Conservation (phyloP, 768 basidiomycete genomes). For the Pluteus cervinus region DNA sequence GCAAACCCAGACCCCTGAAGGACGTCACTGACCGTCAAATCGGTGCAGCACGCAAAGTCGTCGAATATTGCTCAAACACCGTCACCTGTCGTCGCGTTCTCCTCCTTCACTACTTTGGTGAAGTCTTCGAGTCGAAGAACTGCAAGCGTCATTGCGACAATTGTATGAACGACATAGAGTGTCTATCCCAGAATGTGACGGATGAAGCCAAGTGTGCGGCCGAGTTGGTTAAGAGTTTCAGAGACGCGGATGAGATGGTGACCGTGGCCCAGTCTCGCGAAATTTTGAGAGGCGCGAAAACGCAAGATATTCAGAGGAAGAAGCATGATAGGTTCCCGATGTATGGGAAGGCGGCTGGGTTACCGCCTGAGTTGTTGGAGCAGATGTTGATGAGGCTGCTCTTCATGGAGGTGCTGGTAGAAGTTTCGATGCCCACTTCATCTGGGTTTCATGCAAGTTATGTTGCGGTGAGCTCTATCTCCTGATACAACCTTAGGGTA, state of each 20-base stretch:
- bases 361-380: slow-evolving; percentile 52
- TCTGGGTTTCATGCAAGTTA: slow-evolving; percentile 49
- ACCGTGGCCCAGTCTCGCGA: slow-evolving; percentile 56
- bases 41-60: slow-evolving; percentile 59
- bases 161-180: slow-evolving; percentile 49
- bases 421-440: slow-evolving; percentile 36
- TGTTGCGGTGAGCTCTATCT: slow-evolving; percentile 34
- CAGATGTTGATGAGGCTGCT: slow-evolving; percentile 56
- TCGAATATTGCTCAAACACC: slow-evolving; percentile 75
- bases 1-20: slow-evolving; percentile 27
- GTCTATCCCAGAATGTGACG: slow-evolving; percentile 55
- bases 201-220: slow-evolving; percentile 49
- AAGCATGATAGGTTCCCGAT: slow-evolving; percentile 39
- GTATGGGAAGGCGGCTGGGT: slow-evolving; percentile 49
- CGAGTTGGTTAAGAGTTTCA: slow-evolving; percentile 45
- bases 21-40: slow-evolving; percentile 66
- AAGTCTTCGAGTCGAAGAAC: slow-evolving; percentile 60
- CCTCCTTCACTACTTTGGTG: slow-evolving; percentile 85
- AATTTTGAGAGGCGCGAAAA: slow-evolving; percentile 62
- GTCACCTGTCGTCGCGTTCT: slow-evolving; percentile 84
- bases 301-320: slow-evolving; percentile 35
- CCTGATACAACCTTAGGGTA: not conserved
- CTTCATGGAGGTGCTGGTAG: slow-evolving; percentile 40
- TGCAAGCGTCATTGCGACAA: slow-evolving; percentile 82
- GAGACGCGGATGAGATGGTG: slow-evolving; percentile 38